Evolutionary conservation across 2,329 filamentous ascomycete species (phyloP).

Genomic region (Exophiala mesophila): DNA sequence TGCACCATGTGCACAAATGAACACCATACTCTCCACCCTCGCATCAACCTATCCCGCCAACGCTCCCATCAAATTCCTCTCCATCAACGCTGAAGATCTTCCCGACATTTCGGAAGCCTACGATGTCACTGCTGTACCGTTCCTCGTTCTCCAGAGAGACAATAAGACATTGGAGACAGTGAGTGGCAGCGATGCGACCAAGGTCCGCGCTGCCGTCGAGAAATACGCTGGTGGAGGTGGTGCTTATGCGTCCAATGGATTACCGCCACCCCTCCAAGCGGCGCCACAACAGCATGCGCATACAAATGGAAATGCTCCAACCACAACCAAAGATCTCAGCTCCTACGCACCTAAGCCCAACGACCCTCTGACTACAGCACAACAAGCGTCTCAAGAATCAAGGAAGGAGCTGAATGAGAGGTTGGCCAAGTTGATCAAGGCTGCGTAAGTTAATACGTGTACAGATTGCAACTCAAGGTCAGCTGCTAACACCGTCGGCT

Average conservation of each 20-base stretch:
- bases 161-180: constrained; percentile 76
- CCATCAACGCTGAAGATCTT: constrained; percentile 90
- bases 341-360: constrained; percentile 40
- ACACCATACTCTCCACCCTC: constrained; percentile 75
- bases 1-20: constrained; percentile 92
- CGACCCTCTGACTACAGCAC: constrained; percentile 45
- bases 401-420: constrained; percentile 84
- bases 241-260: constrained; percentile 32
- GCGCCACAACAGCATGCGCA: constrained; percentile 31
- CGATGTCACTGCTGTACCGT: constrained; percentile 91
- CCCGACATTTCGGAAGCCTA: constrained; percentile 88
- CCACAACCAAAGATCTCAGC: constrained; percentile 36
- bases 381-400: constrained; percentile 49
- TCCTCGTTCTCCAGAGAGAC: constrained; percentile 75
- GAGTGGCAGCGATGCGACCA: constrained; percentile 81
- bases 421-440: constrained; percentile 80
- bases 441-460: constrained; percentile 63
- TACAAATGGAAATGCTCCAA: constrained; percentile 29
- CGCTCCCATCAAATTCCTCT: constrained; percentile 71
- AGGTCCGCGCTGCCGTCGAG: constrained; percentile 81
- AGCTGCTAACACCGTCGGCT: too few relatives aligned
- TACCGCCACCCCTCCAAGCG: constrained; percentile 37
- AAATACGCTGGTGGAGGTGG: constrained; percentile 59
- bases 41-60: constrained; percentile 75
- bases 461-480: too few relatives aligned